These are phyloP conservation scores for Mortierella alpina DNA, from an alignment of 192 early-diverging fungal genomes.

Conservation along the genomic window DNA sequence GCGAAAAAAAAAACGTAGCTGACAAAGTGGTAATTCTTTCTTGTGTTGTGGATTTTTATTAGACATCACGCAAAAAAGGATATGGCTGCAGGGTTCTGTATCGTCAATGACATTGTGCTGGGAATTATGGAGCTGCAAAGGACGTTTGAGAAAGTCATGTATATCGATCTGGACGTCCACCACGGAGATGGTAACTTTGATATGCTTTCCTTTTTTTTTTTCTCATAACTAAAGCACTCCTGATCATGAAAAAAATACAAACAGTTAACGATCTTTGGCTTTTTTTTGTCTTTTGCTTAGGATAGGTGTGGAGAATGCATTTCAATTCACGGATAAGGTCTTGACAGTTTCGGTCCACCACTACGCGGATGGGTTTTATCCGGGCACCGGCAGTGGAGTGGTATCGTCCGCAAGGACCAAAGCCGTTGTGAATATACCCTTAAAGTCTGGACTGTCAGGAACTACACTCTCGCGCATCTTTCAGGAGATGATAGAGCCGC, in stretches of 20 bases:
- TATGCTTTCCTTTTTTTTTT: too few relatives aligned
- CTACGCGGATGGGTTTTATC: slow-evolving; percentile 84
- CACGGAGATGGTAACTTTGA: slow-evolving; percentile 79
- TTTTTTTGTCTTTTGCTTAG: not conserved
- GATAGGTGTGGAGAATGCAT: slow-evolving; percentile 86
- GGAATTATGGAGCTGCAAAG: slow-evolving; percentile 83
- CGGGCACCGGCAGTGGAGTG: slow-evolving; percentile 52
- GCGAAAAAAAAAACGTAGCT: not conserved
- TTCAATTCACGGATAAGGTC: slow-evolving; percentile 82
- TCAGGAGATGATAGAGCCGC: slow-evolving; percentile 62
- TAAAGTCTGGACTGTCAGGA: slow-evolving; percentile 77
- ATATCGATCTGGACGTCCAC: slow-evolving; percentile 91
- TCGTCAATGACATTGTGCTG: slow-evolving; percentile 91
- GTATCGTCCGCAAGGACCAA: slow-evolving; percentile 13
- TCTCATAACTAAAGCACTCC: not conserved
- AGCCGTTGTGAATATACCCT: slow-evolving; percentile 76
- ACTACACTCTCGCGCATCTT: slow-evolving; percentile 73
- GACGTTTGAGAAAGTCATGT: slow-evolving; percentile 77
- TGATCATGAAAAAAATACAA: not conserved
- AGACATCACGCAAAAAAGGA: slow-evolving; percentile 58
- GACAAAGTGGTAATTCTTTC: not conserved
- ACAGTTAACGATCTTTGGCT: not conserved
- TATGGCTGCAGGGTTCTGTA: slow-evolving; percentile 91
- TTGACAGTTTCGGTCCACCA: slow-evolving; percentile 91
- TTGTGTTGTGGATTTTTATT: not conserved